Percentiles rank a stretch among this genome's conserved stretches.
These are phyloP conservation scores for Liquidambar formosana DNA, from an alignment of 164 flowering plant species.

Conservation along the genomic window DNA sequence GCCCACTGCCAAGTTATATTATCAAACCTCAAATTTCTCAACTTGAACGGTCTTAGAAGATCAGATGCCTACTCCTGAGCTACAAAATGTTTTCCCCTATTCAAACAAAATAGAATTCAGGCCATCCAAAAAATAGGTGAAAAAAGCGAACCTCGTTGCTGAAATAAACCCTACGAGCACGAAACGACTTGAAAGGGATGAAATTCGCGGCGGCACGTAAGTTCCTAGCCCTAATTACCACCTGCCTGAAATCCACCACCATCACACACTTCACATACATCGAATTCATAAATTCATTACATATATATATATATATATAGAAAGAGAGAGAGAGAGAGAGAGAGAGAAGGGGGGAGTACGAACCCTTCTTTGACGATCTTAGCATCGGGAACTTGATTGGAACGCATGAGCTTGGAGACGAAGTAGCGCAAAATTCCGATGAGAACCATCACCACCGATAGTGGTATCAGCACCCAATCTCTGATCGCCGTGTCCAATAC, in stretches of 20 bases:
- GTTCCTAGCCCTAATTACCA: conserved; percentile 86
- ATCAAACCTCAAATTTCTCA: too few species aligned
- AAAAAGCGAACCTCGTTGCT: conserved; percentile 69
- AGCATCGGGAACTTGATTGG: conserved; percentile 69
- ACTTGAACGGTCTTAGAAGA: too few species aligned
- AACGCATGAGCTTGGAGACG: conserved; percentile 91
- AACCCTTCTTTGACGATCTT: conserved; percentile 94
- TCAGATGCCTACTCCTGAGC: too few species aligned
- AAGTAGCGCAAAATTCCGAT: conserved; percentile 92
- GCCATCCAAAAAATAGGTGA: neutral
- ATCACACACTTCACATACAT: neutral
- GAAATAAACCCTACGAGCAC: conserved; percentile 69
- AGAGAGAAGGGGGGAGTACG: conserved; percentile 2
- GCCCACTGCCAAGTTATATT: too few species aligned
- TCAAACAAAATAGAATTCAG: neutral
- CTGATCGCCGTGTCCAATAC: conserved; percentile 95
- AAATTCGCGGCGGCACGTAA: conserved; percentile 75
- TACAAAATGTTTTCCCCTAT: neutral
- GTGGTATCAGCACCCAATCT: conserved; percentile 96
- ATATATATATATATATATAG: neutral
- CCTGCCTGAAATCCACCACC: conserved; percentile 55
- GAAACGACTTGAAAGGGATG: conserved; percentile 82
- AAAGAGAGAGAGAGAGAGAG: conserved; percentile 1
- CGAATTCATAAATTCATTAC: neutral
- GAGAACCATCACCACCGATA: conserved; percentile 93